Evolutionary conservation across 305 asterid genomes (phyloP), one percentile per base, ranked within the genome.

Genomic region (Fraxinus platypoda): DNA sequence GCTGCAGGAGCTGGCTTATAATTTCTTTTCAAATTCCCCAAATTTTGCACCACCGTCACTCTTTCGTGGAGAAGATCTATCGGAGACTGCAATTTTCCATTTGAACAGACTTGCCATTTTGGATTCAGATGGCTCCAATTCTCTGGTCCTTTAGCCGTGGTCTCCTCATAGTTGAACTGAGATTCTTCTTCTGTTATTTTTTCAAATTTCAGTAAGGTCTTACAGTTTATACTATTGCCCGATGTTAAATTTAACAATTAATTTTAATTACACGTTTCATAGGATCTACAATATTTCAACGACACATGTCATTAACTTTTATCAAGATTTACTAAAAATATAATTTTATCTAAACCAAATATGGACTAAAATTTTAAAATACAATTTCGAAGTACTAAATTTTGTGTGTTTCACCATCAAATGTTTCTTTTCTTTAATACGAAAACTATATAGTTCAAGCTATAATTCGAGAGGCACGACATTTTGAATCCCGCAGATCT

Each of bases 41-140:
- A 21, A 35, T 17, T 1, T 3, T 83, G 43, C 54, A 80, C 25
- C 9, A 84, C 46, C 38, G 72, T 17, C 33, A 90, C 92, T 26
- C 78, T 84, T 54, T 21, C 11, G 21, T 81, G n/a, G 0, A 75
- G 62, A 33, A 94, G 78, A 89, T 94, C 88, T 70, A 94, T 88
- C 0, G 97, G 98, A 78, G 98, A 94, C 74, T 94, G 98, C 33
- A 86, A 77, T 25, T 81, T 84, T 30, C 98, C 97, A 26, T 72
- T 34, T 21, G 73, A 59, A 79, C 98, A 93, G 17, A 75, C 17
- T 52, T 82, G 33, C 95, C 97, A 93, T 2, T 86, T 37, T 1
- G 86, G 41, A 17, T 91, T 80, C 8, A 93, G 35, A 1, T 17
- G 9, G 2, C 92, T 91, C 97, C 97, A 93, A 0, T 84, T 75